Evolutionary conservation across 805 yeast species (phyloP), one percentile per base, ranked within the genome.

Genomic region (Saccharomycopsis lassenensis): DNA sequence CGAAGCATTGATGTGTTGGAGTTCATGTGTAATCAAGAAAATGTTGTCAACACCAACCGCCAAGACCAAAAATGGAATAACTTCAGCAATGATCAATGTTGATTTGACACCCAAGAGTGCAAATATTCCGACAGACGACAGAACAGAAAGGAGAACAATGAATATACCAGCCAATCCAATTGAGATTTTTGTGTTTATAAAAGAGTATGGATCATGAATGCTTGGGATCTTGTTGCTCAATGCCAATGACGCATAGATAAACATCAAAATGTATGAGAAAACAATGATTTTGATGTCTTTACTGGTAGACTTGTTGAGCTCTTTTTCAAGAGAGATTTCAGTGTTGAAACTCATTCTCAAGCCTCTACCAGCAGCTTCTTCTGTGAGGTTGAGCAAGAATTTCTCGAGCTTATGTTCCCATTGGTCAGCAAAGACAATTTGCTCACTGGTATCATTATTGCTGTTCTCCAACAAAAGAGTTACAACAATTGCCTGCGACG

Each of bases 41-140:
- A 89, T 82, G 54, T 89, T 89, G 58, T 89, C 98, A 19, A 89
- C 85, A n/a, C 98, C 98, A 38, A 89, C 77, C 0, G 98, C 98
- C 40, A 89, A 63, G 10, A 89, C 81, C 49, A 89, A 62, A 52
- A 89, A 89, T 7, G 97, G 97, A 23, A 89, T 89, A 4, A 89
- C 98, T 54, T 91, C 97, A 2, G 97, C 96, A 39, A 89, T 85
- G 46, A 89, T 87, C 29, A 89, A 62, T 0, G 97, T 89, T 0
- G 94, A 82, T 50, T 82, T 84, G 33, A 87, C 58, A 0, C 91
- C 93, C n/a, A 81, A 40, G 4, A 70, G 49, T 8, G 91, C 71
- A 56, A 84, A 81, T 4, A 85, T 47, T 0, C 97, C 97, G 0
- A 86, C 83, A 0, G 96, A 74, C 1, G 94, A 69, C 1, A 72